phyloP scores from a whole-genome alignment of 208 protist species.

The Leptomonas pyrrhocoris region DNA sequence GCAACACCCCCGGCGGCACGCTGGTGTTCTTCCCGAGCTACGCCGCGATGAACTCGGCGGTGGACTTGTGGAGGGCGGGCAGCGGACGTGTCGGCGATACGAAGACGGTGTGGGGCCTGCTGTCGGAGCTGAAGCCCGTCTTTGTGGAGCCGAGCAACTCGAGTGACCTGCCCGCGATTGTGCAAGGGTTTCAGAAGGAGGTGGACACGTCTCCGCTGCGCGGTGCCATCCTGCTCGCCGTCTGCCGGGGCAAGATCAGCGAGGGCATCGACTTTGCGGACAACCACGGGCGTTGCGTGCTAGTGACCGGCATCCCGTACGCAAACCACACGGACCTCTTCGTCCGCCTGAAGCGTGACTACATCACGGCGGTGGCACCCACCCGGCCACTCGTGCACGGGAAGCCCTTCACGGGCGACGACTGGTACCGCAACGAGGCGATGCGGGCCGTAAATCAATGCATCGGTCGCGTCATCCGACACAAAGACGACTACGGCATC shows the following conservation, averaged over 20 bases:
- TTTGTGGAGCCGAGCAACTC: slow-evolving; percentile 85
- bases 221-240: slow-evolving; percentile 95
- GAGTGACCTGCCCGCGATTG: slow-evolving; percentile 55
- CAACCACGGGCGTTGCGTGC: slow-evolving; percentile 92
- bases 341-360: slow-evolving; percentile 82
- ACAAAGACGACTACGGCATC: slow-evolving; percentile 96
- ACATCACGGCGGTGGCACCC: slow-evolving; percentile 70
- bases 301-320: slow-evolving; percentile 95
- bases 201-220: slow-evolving; percentile 49
- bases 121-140: slow-evolving; percentile 79
- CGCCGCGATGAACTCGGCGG: slow-evolving; percentile 68
- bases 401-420: slow-evolving; percentile 83
- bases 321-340: slow-evolving; percentile 91
- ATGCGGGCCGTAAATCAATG: slow-evolving; percentile 97
- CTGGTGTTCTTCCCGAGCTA: slow-evolving; percentile 98
- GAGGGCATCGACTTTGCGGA: slow-evolving; percentile 98
- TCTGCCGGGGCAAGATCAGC: slow-evolving; percentile 97
- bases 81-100: slow-evolving; percentile 35
- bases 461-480: slow-evolving; percentile 97
- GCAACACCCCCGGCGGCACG: slow-evolving; percentile 93
- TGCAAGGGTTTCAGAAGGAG: slow-evolving; percentile 72
- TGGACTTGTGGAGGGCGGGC: slow-evolving; percentile 78
- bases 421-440: slow-evolving; percentile 96
- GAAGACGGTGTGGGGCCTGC: slow-evolving; percentile 82
- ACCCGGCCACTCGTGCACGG: slow-evolving; percentile 72